Base-by-base conservation (phyloP, 192 early-diverging fungal genomes). In the Coemansia sp. region DNA sequence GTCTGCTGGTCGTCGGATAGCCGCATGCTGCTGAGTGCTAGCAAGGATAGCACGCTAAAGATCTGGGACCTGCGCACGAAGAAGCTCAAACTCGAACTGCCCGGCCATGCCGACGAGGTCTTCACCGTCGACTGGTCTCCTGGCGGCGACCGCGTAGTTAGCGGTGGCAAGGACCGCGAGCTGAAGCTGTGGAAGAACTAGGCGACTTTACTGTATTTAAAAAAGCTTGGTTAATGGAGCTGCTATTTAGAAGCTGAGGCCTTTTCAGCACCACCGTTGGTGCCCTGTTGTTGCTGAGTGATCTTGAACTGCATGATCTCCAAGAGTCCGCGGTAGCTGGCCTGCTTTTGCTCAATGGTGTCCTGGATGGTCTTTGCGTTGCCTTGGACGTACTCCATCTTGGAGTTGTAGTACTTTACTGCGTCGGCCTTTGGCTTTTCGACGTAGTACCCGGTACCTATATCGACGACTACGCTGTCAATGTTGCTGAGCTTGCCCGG, bases 101-200 rank as follows among this genome's bases (percentile, higher is more conserved):
- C 97, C 9, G 97, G 97, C 24, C 97, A 99, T 83, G 86, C 92
- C 16, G 95, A 97, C 71, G 96, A 96, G 76, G 93, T 99, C 16
- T 99, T 88, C 76, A 85, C 90, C 21, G 93, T 96, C 6, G 96
- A 99, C 76, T 99, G 96, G 96, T 89, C 88, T 62, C 96, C 96
- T 5, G 84, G 86, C 26, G 96, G 95, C 33, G 93, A 95, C 63
- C 88, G 89, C 42, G 93, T 95, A 7, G 94, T 90, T 40, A 94
- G 92, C 83, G 96, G 95, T 43, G 92, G 93, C 63, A 97, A 95
- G 66, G 96, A 99, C 73, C 86, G 89, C 40, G 87, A 91, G 33
- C 77, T 99, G 53, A 96, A 95, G 71, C 87, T 99, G 81, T 98
- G 87, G 83, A 74, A 79, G 57, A 71, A 77, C 42, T 84, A 77